Conservation (phyloP, 805 yeast genomes). For the Candida tibetensis region DNA sequence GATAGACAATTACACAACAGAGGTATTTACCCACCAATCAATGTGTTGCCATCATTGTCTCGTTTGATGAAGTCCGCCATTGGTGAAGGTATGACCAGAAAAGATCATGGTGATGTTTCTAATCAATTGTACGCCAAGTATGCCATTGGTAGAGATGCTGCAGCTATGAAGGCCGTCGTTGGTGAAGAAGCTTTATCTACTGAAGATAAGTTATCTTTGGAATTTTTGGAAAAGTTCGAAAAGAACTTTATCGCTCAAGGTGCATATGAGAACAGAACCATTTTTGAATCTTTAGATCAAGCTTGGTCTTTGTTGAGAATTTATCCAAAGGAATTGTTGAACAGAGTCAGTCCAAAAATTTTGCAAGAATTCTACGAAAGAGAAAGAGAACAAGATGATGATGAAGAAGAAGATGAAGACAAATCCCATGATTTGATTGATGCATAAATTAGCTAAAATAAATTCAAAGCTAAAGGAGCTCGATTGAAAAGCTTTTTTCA, state of each 20-base stretch:
- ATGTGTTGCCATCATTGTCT: conserved; percentile 94
- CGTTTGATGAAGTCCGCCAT: conserved; percentile 99
- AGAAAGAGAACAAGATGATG: conserved; percentile 65
- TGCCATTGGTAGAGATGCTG: conserved; percentile 99
- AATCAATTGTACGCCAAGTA: conserved; percentile 98
- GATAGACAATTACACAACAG: conserved; percentile 95
- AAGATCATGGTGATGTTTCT: conserved; percentile 99
- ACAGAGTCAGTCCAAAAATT: conserved; percentile 97
- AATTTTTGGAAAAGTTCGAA: conserved; percentile 96
- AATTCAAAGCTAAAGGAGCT: not conserved
- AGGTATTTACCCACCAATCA: conserved; percentile 98
- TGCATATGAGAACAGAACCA: conserved; percentile 92
- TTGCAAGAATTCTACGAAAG: conserved; percentile 93
- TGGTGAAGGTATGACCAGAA: conserved; percentile 99
- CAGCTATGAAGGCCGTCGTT: conserved; percentile 99
- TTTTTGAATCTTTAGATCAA: conserved; percentile 92
- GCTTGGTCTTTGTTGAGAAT: conserved; percentile 98
- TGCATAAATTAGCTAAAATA: conserved; percentile 22
- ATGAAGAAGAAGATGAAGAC: conserved; percentile 36
- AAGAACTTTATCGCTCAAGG: conserved; percentile 94
- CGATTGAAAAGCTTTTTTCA: conserved; percentile 7
- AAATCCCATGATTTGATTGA: conserved; percentile 43
- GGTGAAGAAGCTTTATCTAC: conserved; percentile 99
- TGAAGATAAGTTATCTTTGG: conserved; percentile 95
- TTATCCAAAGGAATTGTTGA: conserved; percentile 97